Evolutionary conservation across 1,139 yeast genomes (phyloP).

Genomic region (Geotrichum australiense): DNA sequence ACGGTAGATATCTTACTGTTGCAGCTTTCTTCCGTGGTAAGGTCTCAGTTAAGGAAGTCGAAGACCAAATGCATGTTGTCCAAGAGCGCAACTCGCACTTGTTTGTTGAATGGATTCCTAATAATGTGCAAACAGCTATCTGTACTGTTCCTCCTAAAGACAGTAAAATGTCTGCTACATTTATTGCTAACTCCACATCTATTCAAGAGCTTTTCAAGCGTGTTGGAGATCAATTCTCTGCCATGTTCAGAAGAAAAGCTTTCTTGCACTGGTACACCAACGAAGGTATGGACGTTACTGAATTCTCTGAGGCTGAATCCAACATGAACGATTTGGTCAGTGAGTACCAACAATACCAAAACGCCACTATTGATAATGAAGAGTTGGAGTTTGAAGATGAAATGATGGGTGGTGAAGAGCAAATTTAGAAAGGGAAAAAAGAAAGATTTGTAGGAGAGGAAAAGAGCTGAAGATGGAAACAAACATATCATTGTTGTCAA

Average conservation of each 20-base stretch:
- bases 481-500: too few species aligned
- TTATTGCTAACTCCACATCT: slow-evolving; percentile 41
- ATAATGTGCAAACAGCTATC: slow-evolving; percentile 40
- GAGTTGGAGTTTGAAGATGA: slow-evolving; percentile 27
- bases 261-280: slow-evolving; percentile 43
- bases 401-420: neutral
- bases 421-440: neutral
- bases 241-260: slow-evolving; percentile 41
- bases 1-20: slow-evolving; percentile 40
- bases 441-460: neutral
- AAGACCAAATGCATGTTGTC: slow-evolving; percentile 36
- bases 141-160: slow-evolving; percentile 41
- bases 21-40: slow-evolving; percentile 43
- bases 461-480: too few species aligned
- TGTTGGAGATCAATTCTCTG: slow-evolving; percentile 37
- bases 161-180: slow-evolving; percentile 39
- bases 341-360: slow-evolving; percentile 43
- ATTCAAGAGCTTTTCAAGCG: slow-evolving; percentile 41
- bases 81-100: slow-evolving; percentile 35
- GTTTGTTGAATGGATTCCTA: slow-evolving; percentile 41
- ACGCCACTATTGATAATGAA: slow-evolving; percentile 38
- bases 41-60: slow-evolving; percentile 41
- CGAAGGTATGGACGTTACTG: slow-evolving; percentile 44
- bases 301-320: slow-evolving; percentile 42
- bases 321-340: slow-evolving; percentile 38